phyloP scores from a whole-genome alignment of 352 stramenopile genomes.

The Saprolegnia diclina region DNA sequence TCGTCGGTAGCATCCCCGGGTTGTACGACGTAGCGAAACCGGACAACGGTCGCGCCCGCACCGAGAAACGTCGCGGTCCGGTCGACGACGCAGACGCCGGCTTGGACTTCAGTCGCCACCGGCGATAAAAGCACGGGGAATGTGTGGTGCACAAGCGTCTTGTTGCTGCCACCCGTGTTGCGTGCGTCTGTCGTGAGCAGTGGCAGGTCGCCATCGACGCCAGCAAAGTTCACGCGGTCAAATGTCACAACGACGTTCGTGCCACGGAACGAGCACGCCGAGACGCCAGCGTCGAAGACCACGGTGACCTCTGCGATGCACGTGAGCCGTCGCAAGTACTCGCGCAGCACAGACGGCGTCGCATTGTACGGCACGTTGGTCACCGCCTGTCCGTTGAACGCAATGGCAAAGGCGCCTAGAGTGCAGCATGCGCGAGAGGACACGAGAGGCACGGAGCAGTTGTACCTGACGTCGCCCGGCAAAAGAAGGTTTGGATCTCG shows the following conservation, averaged over 20 bases:
- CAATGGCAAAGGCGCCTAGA: slow-evolving; percentile 50
- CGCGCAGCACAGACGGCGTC: slow-evolving; percentile 36
- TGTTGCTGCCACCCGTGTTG: slow-evolving; percentile 44
- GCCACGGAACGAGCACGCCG: slow-evolving; percentile 66
- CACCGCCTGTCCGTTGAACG: slow-evolving; percentile 47
- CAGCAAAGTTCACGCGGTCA: slow-evolving; percentile 64
- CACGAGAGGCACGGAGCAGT: not conserved
- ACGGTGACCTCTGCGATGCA: slow-evolving; percentile 52
- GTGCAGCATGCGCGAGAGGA: not conserved
- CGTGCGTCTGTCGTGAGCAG: slow-evolving; percentile 46
- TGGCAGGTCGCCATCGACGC: slow-evolving; percentile 56
- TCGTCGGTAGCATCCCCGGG: slow-evolving; percentile 46
- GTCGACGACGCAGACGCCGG: slow-evolving; percentile 41
- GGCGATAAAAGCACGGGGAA: slow-evolving; percentile 40
- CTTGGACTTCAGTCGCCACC: slow-evolving; percentile 59
- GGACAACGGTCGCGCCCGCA: slow-evolving; percentile 35
- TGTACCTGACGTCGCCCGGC: slow-evolving; percentile 41
- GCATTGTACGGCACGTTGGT: slow-evolving; percentile 66
- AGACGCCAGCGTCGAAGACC: slow-evolving; percentile 47
- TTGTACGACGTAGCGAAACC: slow-evolving; percentile 61
- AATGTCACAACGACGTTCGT: slow-evolving; percentile 79
- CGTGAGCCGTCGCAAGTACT: slow-evolving; percentile 57
- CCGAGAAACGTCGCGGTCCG: slow-evolving; percentile 36
- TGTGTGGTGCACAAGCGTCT: slow-evolving; percentile 41
- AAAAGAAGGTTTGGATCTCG: slow-evolving; percentile 60